These are phyloP conservation scores for Exutisphaerella laricina DNA, from an alignment of 2,329 filamentous ascomycete species.

Conservation along the genomic window DNA sequence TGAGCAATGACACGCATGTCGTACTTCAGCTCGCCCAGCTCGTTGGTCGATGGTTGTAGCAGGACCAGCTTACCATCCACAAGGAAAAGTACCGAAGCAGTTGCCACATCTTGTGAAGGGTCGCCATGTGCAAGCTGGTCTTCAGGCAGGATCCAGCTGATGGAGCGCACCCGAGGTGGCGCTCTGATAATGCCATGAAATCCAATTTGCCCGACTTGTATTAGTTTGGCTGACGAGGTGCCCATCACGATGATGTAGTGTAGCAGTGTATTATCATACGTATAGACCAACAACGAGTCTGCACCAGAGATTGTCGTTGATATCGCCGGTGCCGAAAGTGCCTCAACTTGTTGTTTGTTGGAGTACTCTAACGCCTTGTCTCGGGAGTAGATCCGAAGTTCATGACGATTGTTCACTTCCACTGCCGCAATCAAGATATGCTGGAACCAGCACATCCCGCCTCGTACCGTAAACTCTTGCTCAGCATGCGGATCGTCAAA, in stretches of 20 bases:
- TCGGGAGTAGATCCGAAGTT: slow-evolving; percentile 85
- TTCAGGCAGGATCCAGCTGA: slow-evolving; percentile 95
- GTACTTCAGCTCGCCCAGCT: slow-evolving; percentile 83
- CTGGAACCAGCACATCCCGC: slow-evolving; percentile 98
- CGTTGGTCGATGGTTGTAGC: slow-evolving; percentile 77
- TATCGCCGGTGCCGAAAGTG: slow-evolving; percentile 78
- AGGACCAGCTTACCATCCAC: slow-evolving; percentile 95
- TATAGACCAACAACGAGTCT: slow-evolving; percentile 93
- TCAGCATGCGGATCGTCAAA: slow-evolving; percentile 77
- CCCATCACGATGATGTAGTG: slow-evolving; percentile 82
- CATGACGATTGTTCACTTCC: slow-evolving; percentile 72
- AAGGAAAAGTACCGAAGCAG: slow-evolving; percentile 90
- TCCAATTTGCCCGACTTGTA: slow-evolving; percentile 96
- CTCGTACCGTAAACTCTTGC: slow-evolving; percentile 84
- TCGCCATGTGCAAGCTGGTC: slow-evolving; percentile 85
- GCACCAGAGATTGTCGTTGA: slow-evolving; percentile 83
- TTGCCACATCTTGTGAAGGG: slow-evolving; percentile 88
- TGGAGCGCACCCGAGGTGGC: slow-evolving; percentile 80
- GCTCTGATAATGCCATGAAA: slow-evolving; percentile 95
- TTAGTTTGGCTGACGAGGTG: slow-evolving; percentile 61
- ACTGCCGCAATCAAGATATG: slow-evolving; percentile 90
- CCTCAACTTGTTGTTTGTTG: slow-evolving; percentile 69
- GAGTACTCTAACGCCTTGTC: slow-evolving; percentile 71
- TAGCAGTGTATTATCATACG: slow-evolving; percentile 90
- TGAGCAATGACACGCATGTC: slow-evolving; percentile 97